These are phyloP conservation scores for Hygrophila difformis DNA, from an alignment of 257 asterid genomes.

Conservation along the genomic window DNA sequence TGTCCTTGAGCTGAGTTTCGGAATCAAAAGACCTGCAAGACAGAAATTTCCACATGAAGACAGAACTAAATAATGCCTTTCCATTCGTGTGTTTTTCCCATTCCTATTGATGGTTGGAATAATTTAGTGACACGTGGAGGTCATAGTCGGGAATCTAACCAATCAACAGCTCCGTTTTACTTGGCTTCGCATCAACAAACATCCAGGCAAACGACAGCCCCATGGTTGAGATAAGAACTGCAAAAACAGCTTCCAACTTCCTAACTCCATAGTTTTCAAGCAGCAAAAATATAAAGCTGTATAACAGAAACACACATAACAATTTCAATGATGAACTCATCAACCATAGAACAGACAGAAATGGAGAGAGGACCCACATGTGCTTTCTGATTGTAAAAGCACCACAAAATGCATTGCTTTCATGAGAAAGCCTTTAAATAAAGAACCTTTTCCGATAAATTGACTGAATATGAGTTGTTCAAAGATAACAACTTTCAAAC, in stretches of 20 bases:
- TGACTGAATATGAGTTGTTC: too few relatives aligned
- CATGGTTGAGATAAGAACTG: conserved; percentile 86
- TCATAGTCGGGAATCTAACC: conserved; percentile 34
- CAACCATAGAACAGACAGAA: conserved; percentile 17
- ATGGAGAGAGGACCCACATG: conserved; percentile 8
- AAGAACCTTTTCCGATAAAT: neutral
- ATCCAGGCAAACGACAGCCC: conserved; percentile 96
- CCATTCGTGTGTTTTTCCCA: neutral
- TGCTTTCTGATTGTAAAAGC: conserved; percentile 26
- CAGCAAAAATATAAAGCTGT: conserved; percentile 88
- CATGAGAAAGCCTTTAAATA: too few relatives aligned
- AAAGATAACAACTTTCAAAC: too few relatives aligned
- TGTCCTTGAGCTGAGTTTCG: conserved; percentile 84
- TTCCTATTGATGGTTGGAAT: neutral
- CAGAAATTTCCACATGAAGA: too few relatives aligned
- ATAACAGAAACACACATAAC: conserved; percentile 17
- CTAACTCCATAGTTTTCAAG: conserved; percentile 99
- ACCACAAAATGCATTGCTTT: conserved; percentile 12
- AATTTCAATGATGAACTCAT: conserved; percentile 18
- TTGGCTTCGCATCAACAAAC: conserved; percentile 92
- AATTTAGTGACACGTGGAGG: conserved; percentile 3
- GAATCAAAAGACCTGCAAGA: conserved; percentile 73
- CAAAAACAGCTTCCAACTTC: conserved; percentile 96
- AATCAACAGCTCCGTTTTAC: conserved; percentile 56
- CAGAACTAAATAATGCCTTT: neutral